Base-by-base conservation (phyloP, 1,284 basidiomycete species). In the Malassezia japonica region DNA sequence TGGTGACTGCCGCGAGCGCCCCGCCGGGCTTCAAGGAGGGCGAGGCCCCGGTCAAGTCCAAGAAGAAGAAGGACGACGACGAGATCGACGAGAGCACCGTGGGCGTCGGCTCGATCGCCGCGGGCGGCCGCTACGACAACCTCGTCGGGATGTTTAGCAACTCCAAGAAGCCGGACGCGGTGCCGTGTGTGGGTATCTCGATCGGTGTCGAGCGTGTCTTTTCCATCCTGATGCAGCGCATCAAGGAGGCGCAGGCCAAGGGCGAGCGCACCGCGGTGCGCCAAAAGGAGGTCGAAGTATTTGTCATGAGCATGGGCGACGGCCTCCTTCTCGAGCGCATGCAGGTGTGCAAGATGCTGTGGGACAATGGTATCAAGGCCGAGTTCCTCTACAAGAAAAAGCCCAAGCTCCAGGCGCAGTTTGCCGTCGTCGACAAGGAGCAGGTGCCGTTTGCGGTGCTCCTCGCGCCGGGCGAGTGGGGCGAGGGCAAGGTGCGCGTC, bases 131-230 rank as follows among this genome's bases (percentile, higher is more conserved):
- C 38, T 98, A 98, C 77, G 92, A 98, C 77, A 85, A 86, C 60
- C 83, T 99, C n/a, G 92, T 98, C 1, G 85, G 86, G 41, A 83
- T 91, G 79, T 95, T 99, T 76, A 80, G 83, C 18, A 80, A 85
- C 6, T 84, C 87, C 25, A 71, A 74, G 70, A 46, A 73, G 83
- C 46, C 84, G 82, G 78, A 86, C 82, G 74, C 60, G 1, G 80
- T 92, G 47, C 92, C 91, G 0, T 99, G 94, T 73, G 83, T 98
- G 10, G 92, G 94, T 20, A 82, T 96, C 28, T 87, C 83, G 58
- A 85, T 98, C 60, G 94, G 94, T 23, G 79, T 98, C 44, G 94
- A 98, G 76, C 78, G 94, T n/a, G 84, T 98, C 55, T 98, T 95
- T 70, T 86, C 88, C 29, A 80, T 99, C 64, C 76, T 94, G 59